These are phyloP conservation scores for Pythium chondricola DNA, from an alignment of 352 stramenopile species.

Conservation along the genomic window DNA sequence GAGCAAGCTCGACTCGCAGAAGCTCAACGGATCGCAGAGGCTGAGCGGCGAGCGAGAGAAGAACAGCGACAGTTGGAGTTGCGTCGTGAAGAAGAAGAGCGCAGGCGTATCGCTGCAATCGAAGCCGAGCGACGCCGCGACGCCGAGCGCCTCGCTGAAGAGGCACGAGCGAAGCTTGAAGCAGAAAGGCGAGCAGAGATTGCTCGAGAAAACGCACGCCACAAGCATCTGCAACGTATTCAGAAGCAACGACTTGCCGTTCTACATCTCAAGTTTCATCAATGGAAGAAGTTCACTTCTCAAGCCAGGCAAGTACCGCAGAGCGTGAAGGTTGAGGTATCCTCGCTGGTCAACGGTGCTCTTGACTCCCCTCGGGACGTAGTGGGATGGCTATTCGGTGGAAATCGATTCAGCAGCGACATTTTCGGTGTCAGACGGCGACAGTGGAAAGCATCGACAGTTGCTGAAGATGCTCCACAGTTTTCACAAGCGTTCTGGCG, in stretches of 20 bases:
- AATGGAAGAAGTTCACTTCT: constrained; percentile 66
- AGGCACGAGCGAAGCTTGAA: constrained; percentile 33
- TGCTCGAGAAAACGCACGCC: constrained; percentile 37
- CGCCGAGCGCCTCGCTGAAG: constrained; percentile 33
- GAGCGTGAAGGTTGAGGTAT: constrained; percentile 32
- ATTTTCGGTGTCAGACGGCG: constrained; percentile 16
- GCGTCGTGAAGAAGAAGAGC: constrained; percentile 38
- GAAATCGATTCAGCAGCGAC: constrained; percentile 11
- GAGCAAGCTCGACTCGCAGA: constrained; percentile 15
- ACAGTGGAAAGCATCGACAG: not conserved
- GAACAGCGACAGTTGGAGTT: constrained; percentile 5
- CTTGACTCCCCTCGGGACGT: constrained; percentile 3
- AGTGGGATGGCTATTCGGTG: constrained; percentile 20
- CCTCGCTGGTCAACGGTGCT: constrained; percentile 11
- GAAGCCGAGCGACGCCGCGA: constrained; percentile 32
- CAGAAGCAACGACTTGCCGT: constrained; percentile 47
- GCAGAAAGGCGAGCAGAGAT: constrained; percentile 40
- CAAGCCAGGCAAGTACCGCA: constrained; percentile 32
- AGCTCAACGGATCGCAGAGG: constrained; percentile 11
- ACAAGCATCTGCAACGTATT: constrained; percentile 23
- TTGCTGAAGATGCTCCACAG: not conserved
- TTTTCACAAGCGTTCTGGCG: constrained; percentile 10
- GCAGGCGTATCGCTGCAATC: constrained; percentile 23
- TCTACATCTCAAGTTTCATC: constrained; percentile 45
- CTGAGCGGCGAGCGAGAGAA: constrained; percentile 13